Conservation (phyloP, 2,329 filamentous ascomycete species). For the Westerdykella sp. region DNA sequence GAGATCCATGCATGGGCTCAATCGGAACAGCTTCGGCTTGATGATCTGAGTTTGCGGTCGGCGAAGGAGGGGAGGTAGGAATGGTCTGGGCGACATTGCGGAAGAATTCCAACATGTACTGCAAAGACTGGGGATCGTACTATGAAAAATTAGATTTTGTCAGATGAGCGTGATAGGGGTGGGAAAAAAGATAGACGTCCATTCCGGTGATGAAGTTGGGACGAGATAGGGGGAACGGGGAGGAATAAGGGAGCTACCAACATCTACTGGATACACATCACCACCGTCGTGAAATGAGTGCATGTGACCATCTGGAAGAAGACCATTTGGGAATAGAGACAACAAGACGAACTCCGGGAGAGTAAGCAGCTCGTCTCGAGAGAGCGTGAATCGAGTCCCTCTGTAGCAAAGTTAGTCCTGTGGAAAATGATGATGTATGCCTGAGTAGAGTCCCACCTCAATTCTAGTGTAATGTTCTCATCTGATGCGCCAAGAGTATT, state of each 20-base stretch:
- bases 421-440: slow-evolving; percentile 12
- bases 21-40: slow-evolving; percentile 54
- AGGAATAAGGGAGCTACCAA: slow-evolving; percentile 50
- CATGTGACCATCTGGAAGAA: slow-evolving; percentile 94
- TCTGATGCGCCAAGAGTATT: slow-evolving; percentile 85
- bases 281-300: slow-evolving; percentile 77
- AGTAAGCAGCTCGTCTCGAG: slow-evolving; percentile 88
- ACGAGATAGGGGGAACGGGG: slow-evolving; percentile 20
- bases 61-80: slow-evolving; percentile 63
- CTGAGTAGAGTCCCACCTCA: slow-evolving; percentile 59
- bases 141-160: slow-evolving; percentile 51
- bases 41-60: slow-evolving; percentile 42
- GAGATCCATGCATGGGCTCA: slow-evolving; percentile 64
- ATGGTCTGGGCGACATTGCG: slow-evolving; percentile 95
- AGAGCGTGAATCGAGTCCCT: slow-evolving; percentile 88
- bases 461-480: slow-evolving; percentile 90
- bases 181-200: slow-evolving; percentile 39
- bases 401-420: slow-evolving; percentile 43
- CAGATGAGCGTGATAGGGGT: slow-evolving; percentile 50
- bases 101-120: slow-evolving; percentile 99
- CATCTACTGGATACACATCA: slow-evolving; percentile 94
- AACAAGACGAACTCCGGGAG: slow-evolving; percentile 94
- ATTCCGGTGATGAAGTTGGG: slow-evolving; percentile 32
- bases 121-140: slow-evolving; percentile 93
- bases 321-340: slow-evolving; percentile 96